Conservation (phyloP, 345 rosid genomes). For the Aethionema arabicum region DNA sequence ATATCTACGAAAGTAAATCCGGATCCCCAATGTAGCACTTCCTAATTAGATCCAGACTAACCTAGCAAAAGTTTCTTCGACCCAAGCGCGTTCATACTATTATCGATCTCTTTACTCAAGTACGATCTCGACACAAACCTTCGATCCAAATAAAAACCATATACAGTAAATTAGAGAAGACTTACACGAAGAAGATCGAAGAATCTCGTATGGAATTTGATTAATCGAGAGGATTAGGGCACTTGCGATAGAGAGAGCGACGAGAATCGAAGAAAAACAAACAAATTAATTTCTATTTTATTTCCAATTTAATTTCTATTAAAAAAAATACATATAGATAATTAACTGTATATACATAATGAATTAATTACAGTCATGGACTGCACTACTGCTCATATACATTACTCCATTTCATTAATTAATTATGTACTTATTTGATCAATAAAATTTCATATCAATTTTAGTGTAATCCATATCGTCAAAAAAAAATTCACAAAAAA, state of each 20-base stretch:
- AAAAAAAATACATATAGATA: too few relatives aligned
- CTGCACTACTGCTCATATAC: too few relatives aligned
- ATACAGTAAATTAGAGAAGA: background rate
- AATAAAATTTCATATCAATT: too few relatives aligned
- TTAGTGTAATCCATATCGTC: too few relatives aligned
- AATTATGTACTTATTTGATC: too few relatives aligned
- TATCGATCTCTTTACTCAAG: background rate
- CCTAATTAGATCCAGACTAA: background rate
- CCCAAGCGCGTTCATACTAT: background rate
- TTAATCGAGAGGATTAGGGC: background rate
- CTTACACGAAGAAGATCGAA: constrained; percentile 13
- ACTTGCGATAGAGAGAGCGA: background rate
- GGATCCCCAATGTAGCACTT: background rate
- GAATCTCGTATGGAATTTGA: background rate
- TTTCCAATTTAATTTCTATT: too few relatives aligned
- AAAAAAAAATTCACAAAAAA: too few relatives aligned
- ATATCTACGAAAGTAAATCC: background rate
- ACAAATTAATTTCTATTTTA: background rate
- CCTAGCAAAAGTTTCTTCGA: background rate
- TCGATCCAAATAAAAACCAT: constrained; percentile 3
- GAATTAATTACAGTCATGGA: too few relatives aligned
- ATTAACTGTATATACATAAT: too few relatives aligned
- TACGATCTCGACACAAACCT: background rate
- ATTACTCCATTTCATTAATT: too few relatives aligned
- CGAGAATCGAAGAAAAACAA: background rate